Conservation (phyloP, 176 grass and related monocot genomes). For the Hordeum marinum region DNA sequence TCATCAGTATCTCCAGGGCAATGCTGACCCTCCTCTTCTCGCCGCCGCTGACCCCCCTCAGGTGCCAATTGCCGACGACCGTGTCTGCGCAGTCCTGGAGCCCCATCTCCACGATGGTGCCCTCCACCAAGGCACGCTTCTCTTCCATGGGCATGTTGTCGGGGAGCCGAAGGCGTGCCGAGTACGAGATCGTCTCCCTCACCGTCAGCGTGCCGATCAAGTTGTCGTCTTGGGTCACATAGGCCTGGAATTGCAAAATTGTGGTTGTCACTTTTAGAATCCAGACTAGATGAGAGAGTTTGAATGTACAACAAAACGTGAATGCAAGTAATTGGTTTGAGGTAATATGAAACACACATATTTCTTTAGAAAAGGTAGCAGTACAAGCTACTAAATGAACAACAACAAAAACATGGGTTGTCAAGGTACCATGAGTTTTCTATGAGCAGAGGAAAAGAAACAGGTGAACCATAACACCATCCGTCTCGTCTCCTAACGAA, state of each 20-base stretch:
- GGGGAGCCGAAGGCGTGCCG: conserved; percentile 69
- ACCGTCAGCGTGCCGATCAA: conserved; percentile 91
- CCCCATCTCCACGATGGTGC: conserved; percentile 95
- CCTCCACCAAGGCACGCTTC: conserved; percentile 83
- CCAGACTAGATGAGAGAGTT: background rate
- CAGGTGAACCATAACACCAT: conserved; percentile 28
- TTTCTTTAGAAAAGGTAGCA: background rate
- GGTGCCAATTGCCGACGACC: conserved; percentile 88
- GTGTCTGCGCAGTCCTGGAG: conserved; percentile 98
- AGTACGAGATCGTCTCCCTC: conserved; percentile 92
- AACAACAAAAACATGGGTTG: background rate
- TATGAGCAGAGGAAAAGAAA: conserved; percentile 18
- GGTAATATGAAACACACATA: background rate
- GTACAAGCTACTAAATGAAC: background rate
- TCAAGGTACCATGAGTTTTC: conserved; percentile 13
- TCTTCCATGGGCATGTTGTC: conserved; percentile 85
- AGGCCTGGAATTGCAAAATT: conserved; percentile 46
- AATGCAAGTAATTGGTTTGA: background rate
- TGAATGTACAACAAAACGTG: background rate
- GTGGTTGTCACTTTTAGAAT: background rate
- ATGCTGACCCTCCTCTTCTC: conserved; percentile 99
- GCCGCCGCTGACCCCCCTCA: conserved; percentile 84
- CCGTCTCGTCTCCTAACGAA: background rate
- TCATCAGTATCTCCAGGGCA: conserved; percentile 92
- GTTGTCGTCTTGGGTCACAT: conserved; percentile 94